Evolutionary conservation across 768 basidiomycete genomes (phyloP), one percentile per base, ranked within the genome.

Genomic region (Terana coerulea): DNA sequence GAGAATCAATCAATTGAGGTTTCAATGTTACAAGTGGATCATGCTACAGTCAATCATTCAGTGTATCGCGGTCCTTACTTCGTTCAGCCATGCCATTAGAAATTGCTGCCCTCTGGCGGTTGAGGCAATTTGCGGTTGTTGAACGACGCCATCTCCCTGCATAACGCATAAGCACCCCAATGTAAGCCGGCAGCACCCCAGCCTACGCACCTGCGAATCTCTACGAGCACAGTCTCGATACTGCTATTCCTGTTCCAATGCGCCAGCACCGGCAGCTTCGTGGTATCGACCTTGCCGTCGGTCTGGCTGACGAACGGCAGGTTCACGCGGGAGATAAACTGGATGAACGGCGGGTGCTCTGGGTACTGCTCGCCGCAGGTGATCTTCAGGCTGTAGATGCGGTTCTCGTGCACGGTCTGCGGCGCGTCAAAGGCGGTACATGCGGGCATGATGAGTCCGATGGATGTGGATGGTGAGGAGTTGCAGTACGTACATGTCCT

Each of bases 331-430:
- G 90, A 95, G 55, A 88, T 62, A 71, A 98, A 98, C 55, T 88
- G 84, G 51, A 98, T 81, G 15, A 74, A 69, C 14, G 95, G 95
- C 3, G 88, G 89, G 0, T 51, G 49, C 42, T 95, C 91, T 25
- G 91, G 90, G 67, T 94, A 94, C 3, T 63, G 49, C 1, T 79
- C 72, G 44, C 83, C 89, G 62, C 95, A 98, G 63, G 75, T 74
- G 66, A 99, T 95, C 73, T 87, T 89, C 62, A 99, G 80, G 46
- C 84, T 87, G 80, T 98, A 99, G 72, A 98, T 99, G 48, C 97
- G 83, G 73, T 98, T 99, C 80, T 99, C 95, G 70, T 98, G 94
- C 3, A 95, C 92, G 21, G 94, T 95, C 91, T 95, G 60, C 19
- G 17, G 15, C 15, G 24, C 22, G 31, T 12, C 15, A 24, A 29